These are phyloP conservation scores for Oryza meridionalis DNA, from an alignment of 176 grass and related monocot species.

Conservation along the genomic window DNA sequence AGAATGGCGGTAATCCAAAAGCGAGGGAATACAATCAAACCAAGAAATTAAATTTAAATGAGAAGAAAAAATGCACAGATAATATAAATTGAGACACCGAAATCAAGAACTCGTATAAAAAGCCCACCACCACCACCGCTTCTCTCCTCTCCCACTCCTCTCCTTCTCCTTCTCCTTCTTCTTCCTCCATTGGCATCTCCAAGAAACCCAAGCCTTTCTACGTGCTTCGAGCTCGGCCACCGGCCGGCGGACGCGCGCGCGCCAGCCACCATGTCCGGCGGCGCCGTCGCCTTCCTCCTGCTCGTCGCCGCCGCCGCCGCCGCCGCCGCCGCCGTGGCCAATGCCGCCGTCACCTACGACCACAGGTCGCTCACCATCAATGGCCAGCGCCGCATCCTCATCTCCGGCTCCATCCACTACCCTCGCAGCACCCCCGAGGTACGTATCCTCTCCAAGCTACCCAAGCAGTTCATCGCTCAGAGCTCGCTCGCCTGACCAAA, in stretches of 20 bases:
- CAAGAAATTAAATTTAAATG: constrained; percentile 34
- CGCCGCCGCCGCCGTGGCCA: constrained; percentile 34
- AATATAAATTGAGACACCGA: neutral
- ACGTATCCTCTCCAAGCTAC: neutral
- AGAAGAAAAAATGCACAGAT: neutral
- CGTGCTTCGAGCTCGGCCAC: neutral
- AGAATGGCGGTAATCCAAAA: neutral
- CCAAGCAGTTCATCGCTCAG: neutral
- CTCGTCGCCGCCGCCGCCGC: constrained; percentile 32
- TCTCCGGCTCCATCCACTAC: constrained; percentile 98
- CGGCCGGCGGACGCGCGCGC: neutral
- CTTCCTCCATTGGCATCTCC: constrained; percentile 31
- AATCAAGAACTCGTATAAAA: constrained; percentile 50
- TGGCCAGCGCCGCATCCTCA: constrained; percentile 76
- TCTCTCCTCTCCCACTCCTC: neutral
- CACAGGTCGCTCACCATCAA: constrained; percentile 65
- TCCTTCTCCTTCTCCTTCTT: neutral
- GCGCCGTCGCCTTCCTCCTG: neutral
- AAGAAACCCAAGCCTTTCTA: neutral
- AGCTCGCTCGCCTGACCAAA: neutral
- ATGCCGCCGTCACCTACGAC: constrained; percentile 81
- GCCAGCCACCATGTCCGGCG: constrained; percentile 44
- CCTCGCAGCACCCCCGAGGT: constrained; percentile 95
- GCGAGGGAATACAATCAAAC: constrained; percentile 27
- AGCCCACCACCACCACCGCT: constrained; percentile 29